Base-by-base conservation (phyloP, 768 basidiomycete species). In the Phlegmacium glaucopus region DNA sequence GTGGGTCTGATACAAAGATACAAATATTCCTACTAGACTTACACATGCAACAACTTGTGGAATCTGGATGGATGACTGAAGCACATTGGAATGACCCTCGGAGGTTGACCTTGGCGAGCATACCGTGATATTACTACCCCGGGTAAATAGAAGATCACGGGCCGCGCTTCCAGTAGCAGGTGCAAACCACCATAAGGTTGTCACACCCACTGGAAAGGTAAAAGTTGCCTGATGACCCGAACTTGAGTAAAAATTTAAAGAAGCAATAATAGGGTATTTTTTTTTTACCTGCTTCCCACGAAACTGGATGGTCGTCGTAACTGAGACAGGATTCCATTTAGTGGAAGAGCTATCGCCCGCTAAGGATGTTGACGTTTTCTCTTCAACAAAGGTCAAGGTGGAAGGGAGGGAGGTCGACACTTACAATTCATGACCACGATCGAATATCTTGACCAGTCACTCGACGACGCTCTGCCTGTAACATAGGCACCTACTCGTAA, bases 201-300 rank as follows among this genome's bases (percentile, higher is more conserved):
- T 77, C 4, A 89, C 80, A 22, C 87, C 87, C 11, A 88, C 85
- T 2, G 87, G 86, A 70, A 90, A 90, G 3, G 83, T 86, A 61
- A 85, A 85, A 1, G 70, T 77, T 3, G 85, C 87, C 80, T 61
- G 32, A 78, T 30, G 5, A 5, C 9, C 22, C n/a, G 29, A 38
- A 27, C 18, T 5, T 6, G n/a, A 11, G 11, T 16, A n/a, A n/a
- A n/a, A n/a, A n/a, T n/a, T n/a, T n/a, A n/a, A n/a, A n/a, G n/a
- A n/a, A n/a, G n/a, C n/a, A n/a, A n/a, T n/a, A n/a, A n/a, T n/a
- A n/a, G n/a, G n/a, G n/a, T 25, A 47, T n/a, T n/a, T n/a, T n/a
- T n/a, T n/a, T n/a, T n/a, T 39, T 44, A 76, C 82, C 71, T 85
- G 82, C 68, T 69, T 72, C 1, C 78, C 83, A 42, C 76, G 70